Conservation (phyloP, 495 filamentous ascomycete genomes). For the Neurospora discreta region DNA sequence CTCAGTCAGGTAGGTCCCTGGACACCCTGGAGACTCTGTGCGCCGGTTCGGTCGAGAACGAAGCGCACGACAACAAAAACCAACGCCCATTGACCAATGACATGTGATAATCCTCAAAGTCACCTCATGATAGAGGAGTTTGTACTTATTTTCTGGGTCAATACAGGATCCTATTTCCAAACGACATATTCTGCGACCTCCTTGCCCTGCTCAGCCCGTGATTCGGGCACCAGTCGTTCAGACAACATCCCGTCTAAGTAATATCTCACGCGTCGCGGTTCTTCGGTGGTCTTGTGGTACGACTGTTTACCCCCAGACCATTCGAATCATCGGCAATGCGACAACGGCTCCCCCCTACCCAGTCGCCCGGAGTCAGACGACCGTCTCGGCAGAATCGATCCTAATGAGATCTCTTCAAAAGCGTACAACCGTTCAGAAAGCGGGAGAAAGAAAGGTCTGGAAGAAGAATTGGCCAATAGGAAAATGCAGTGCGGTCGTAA, state of each 20-base stretch:
- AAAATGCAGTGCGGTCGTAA: not conserved
- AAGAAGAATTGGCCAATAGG: not conserved
- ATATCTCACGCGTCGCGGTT: not conserved
- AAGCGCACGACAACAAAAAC: not conserved
- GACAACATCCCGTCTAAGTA: not conserved
- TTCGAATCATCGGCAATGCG: not conserved
- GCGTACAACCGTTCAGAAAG: not conserved
- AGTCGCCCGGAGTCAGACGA: not conserved
- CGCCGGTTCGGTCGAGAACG: not conserved
- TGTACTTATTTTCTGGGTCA: not conserved
- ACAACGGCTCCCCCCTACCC: not conserved
- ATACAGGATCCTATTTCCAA: not conserved
- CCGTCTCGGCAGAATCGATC: not conserved
- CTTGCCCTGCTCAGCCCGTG: not conserved
- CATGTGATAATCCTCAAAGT: not conserved
- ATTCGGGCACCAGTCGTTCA: not conserved
- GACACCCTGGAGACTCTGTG: not conserved
- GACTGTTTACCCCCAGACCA: not conserved
- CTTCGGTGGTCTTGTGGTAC: not conserved
- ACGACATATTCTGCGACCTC: not conserved
- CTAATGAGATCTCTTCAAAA: not conserved
- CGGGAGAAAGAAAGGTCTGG: not conserved
- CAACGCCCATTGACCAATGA: not conserved
- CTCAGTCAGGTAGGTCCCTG: not conserved
- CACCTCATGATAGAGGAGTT: not conserved